Conservation (phyloP, 176 grass and related monocot genomes). For the Bromus sterilis region DNA sequence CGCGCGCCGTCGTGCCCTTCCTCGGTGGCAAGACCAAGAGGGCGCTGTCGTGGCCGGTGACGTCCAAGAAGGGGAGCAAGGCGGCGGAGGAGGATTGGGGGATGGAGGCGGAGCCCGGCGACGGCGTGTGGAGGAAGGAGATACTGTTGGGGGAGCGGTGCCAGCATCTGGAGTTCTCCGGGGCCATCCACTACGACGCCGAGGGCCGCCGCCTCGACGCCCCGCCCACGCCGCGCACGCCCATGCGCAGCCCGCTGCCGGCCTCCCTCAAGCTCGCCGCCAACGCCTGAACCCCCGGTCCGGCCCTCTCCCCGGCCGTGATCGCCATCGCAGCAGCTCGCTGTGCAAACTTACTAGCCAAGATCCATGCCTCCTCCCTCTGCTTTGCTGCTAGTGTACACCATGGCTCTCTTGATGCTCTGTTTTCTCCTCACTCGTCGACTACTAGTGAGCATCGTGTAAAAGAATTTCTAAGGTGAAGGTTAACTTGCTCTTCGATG, state of each 20-base stretch:
- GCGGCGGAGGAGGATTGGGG: background rate
- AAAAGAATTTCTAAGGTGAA: background rate
- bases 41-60: background rate
- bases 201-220: conserved; percentile 45
- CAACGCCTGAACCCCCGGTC: conserved; percentile 22
- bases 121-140: conserved; percentile 61
- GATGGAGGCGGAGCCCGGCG: conserved; percentile 10
- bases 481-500: no score
- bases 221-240: conserved; percentile 53
- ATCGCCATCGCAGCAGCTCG: background rate
- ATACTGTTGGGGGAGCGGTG: conserved; percentile 86
- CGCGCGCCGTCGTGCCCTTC: conserved; percentile 50
- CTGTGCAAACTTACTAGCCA: background rate
- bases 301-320: background rate
- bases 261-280: conserved; percentile 19
- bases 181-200: conserved; percentile 85
- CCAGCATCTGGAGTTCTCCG: conserved; percentile 79
- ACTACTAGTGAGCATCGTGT: background rate
- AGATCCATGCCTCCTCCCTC: background rate
- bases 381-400: background rate
- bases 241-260: conserved; percentile 64
- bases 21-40: conserved; percentile 2
- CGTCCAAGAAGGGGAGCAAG: background rate
- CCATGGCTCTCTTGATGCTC: background rate
- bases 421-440: background rate